Percentiles rank a stretch among this genome's conserved stretches.
phyloP scores from a whole-genome alignment of 1,284 basidiomycete genomes.

The Cyathus olla region DNA sequence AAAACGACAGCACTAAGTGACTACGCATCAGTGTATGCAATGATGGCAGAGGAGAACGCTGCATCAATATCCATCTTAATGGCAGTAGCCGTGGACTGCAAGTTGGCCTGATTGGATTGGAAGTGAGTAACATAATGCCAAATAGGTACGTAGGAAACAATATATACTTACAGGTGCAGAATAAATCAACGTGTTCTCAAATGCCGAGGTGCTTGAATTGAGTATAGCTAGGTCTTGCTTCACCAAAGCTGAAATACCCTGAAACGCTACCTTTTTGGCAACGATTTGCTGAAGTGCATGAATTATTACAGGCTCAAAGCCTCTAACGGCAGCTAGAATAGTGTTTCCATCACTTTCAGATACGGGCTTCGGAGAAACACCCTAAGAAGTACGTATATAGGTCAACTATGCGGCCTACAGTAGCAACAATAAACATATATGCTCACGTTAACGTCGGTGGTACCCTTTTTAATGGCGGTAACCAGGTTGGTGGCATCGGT shows the following conservation, averaged over 20 bases:
- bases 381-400: constrained; percentile 1
- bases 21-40: constrained; percentile 30
- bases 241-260: constrained; percentile 36
- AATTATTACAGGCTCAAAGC: constrained; percentile 35
- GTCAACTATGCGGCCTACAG: neutral
- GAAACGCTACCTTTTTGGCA: constrained; percentile 40
- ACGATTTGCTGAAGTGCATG: constrained; percentile 36
- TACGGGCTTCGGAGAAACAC: constrained; percentile 19
- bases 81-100: neutral
- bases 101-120: constrained; percentile 14
- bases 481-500: constrained; percentile 28
- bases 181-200: constrained; percentile 38
- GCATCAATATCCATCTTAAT: constrained; percentile 31
- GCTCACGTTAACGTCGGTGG: constrained; percentile 35
- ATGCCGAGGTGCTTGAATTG: constrained; percentile 28
- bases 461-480: constrained; percentile 32
- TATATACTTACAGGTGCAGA: constrained; percentile 35
- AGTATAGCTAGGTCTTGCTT: constrained; percentile 34
- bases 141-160: too few species aligned
- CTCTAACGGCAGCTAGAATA: constrained; percentile 33
- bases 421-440: neutral
- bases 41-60: constrained; percentile 41
- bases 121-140: neutral
- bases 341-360: constrained; percentile 35
- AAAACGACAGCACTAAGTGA: neutral